Conservation (phyloP, 2,329 filamentous ascomycete genomes). For the Eurotiales sp. region DNA sequence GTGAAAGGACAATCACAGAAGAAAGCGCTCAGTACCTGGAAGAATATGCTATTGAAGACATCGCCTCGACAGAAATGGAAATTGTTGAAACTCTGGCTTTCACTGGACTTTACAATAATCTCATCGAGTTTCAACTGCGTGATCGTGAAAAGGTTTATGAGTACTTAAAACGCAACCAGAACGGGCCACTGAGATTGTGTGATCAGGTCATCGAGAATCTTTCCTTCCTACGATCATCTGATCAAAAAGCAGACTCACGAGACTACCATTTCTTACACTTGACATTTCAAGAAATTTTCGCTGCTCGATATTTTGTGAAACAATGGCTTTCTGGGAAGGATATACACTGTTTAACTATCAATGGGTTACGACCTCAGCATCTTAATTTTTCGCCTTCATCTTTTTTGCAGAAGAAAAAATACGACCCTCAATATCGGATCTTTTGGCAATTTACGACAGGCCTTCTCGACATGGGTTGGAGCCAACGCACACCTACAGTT, state of each 20-base stretch:
- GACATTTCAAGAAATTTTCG: constrained; percentile 44
- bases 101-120: constrained; percentile 29
- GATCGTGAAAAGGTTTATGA: constrained; percentile 21
- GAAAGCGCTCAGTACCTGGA: constrained; percentile 5
- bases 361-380: background rate
- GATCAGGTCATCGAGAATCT: constrained; percentile 20
- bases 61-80: constrained; percentile 18
- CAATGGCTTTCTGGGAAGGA: constrained; percentile 23
- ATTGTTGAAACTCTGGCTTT: constrained; percentile 35
- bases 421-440: constrained; percentile 37
- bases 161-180: background rate
- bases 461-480: constrained; percentile 23
- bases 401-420: constrained; percentile 37
- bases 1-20: constrained; percentile 5
- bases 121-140: constrained; percentile 30
- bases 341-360: constrained; percentile 15
- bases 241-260: constrained; percentile 17
- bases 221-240: constrained; percentile 38
- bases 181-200: constrained; percentile 15
- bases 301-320: constrained; percentile 37
- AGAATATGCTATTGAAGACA: constrained; percentile 13
- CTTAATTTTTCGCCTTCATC: constrained; percentile 1
- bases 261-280: constrained; percentile 42
- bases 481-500: constrained; percentile 3
- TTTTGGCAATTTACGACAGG: constrained; percentile 45